Evolutionary conservation across 2,329 filamentous ascomycete species (phyloP).

Genomic region (Ophiocordyceps robertsii): DNA sequence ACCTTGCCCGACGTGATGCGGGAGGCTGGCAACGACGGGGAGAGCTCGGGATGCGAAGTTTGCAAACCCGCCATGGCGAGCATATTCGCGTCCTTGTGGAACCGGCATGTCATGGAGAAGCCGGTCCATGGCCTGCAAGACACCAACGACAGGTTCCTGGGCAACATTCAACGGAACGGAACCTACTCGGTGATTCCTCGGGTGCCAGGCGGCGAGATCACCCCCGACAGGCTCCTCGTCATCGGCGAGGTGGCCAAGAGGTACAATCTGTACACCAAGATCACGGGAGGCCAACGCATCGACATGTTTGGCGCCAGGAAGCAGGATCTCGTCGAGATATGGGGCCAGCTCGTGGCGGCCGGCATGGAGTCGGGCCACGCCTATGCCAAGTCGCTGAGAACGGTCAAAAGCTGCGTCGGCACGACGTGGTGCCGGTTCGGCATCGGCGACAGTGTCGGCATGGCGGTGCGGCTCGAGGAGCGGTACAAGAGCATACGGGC

Average conservation of each 20-base stretch:
- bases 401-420: conserved; percentile 85
- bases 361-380: conserved; percentile 87
- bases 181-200: conserved; percentile 83
- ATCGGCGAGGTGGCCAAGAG: conserved; percentile 78
- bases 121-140: conserved; percentile 67
- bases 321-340: conserved; percentile 72
- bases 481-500: conserved; percentile 83
- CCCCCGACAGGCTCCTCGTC: conserved; percentile 68
- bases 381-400: conserved; percentile 78
- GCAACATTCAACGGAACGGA: conserved; percentile 83
- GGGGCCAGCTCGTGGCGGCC: conserved; percentile 65
- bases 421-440: conserved; percentile 86
- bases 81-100: conserved; percentile 72
- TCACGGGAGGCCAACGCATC: conserved; percentile 82
- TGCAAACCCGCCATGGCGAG: conserved; percentile 76
- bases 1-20: conserved; percentile 67
- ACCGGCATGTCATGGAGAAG: conserved; percentile 66
- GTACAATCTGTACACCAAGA: conserved; percentile 78
- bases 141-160: conserved; percentile 79
- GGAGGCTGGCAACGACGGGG: conserved; percentile 55
- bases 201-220: conserved; percentile 76
- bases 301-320: conserved; percentile 89
- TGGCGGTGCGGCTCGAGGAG: conserved; percentile 79
- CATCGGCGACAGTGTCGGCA: conserved; percentile 79
- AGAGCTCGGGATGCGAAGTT: conserved; percentile 69